Percentiles rank a stretch among this genome's conserved stretches.
phyloP scores from a whole-genome alignment of 2,329 filamentous ascomycete species.

The Tolypocladium tropicale region DNA sequence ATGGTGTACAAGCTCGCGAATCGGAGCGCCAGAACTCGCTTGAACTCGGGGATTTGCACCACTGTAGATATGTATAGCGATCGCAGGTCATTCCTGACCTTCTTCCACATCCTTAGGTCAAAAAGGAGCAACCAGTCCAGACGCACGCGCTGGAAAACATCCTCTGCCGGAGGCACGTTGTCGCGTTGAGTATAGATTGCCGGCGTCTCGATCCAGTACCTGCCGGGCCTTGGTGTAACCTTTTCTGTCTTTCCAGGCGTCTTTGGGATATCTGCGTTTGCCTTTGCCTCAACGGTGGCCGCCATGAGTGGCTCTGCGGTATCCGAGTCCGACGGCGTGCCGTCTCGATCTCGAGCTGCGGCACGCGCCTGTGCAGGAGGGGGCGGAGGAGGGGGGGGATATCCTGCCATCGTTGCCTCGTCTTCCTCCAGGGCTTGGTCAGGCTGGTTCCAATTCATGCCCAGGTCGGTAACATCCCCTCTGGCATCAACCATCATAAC shows the following conservation, averaged over 20 bases:
- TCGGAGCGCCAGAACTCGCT: constrained; percentile 82
- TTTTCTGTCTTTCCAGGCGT: constrained; percentile 54
- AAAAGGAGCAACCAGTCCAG: constrained; percentile 93
- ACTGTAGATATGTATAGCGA: constrained; percentile 95
- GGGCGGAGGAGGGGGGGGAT: constrained; percentile 54
- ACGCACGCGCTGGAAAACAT: constrained; percentile 80
- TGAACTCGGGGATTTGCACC: constrained; percentile 91
- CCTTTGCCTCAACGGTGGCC: constrained; percentile 50
- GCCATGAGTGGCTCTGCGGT: constrained; percentile 55
- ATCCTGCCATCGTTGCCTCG: constrained; percentile 69
- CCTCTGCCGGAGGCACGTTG: constrained; percentile 63
- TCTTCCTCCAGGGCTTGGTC: constrained; percentile 64
- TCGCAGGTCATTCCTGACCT: constrained; percentile 77
- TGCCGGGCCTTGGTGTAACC: constrained; percentile 52
- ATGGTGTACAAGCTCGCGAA: constrained; percentile 93
- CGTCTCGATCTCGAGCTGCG: constrained; percentile 42
- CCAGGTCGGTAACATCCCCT: constrained; percentile 32
- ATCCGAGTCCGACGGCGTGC: constrained; percentile 64
- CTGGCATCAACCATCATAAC: constrained; percentile 47
- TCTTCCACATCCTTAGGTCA: constrained; percentile 94
- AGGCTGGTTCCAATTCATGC: constrained; percentile 39
- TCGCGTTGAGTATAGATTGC: constrained; percentile 53
- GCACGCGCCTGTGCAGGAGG: constrained; percentile 42
- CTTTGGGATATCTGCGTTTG: constrained; percentile 65
- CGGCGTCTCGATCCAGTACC: constrained; percentile 82